phyloP scores from a whole-genome alignment of 2,329 filamentous ascomycete genomes.

The Paecilomyces dactylethromorphus region DNA sequence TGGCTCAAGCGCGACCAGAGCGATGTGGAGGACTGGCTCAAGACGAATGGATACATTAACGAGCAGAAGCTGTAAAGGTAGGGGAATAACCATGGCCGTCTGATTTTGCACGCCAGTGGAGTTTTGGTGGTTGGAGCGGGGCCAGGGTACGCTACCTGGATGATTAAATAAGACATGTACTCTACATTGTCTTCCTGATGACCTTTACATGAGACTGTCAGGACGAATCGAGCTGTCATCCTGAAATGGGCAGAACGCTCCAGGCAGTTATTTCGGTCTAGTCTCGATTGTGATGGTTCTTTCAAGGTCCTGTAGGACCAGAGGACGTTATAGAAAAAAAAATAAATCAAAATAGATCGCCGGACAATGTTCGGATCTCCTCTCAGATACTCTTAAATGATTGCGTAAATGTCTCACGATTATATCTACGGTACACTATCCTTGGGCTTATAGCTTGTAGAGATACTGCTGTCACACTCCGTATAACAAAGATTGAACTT shows the following conservation, averaged over 20 bases:
- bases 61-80: constrained; percentile 23
- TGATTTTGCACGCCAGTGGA: not conserved
- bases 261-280: too few species aligned
- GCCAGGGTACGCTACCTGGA: too few species aligned
- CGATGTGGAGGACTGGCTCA: constrained; percentile 70
- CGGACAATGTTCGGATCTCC: not conserved
- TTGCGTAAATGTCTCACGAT: not conserved
- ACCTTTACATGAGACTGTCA: too few species aligned
- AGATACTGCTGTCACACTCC: too few species aligned
- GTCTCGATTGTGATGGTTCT: not conserved
- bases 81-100: not conserved
- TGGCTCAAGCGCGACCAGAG: constrained; percentile 72
- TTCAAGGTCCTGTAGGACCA: not conserved
- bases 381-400: not conserved
- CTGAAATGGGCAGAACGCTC: too few species aligned
- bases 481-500: too few species aligned
- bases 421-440: too few species aligned
- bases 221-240: too few species aligned
- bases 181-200: too few species aligned
- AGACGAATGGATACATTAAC: constrained; percentile 55
- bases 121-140: not conserved
- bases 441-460: too few species aligned
- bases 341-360: not conserved
- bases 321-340: not conserved
- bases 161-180: too few species aligned